Evolutionary conservation across 139 green algal genomes (phyloP), one percentile per base, ranked within the genome.

Genomic region (Chlorella sp.): DNA sequence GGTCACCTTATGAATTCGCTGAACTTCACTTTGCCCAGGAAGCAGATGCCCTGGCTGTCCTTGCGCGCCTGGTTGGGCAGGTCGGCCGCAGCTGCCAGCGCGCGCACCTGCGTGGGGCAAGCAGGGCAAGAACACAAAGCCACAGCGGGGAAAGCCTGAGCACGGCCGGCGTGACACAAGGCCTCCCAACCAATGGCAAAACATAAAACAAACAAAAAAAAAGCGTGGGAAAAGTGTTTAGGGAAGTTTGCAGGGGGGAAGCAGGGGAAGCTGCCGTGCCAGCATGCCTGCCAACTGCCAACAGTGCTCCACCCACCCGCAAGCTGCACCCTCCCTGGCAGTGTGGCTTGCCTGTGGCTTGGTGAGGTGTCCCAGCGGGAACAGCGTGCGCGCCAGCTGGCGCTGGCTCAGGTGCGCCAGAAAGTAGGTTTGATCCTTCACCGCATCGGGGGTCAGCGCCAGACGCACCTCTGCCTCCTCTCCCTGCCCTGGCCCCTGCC

Each of bases 31-130:
- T 99, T 99, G 61, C 98, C 98, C 53, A 99, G 94, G 90, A 99
- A 99, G 94, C 98, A 99, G 81, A 99, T 99, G 69, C 98, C 98
- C 93, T 99, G 98, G 91, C 94, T 97, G 94, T 99, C 98, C 88
- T 97, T 98, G 42, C 98, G 94, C 22, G 89, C 90, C 87, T 95
- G 91, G 85, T 97, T 99, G 61, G 98, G 96, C 64, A 99, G 95
- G 34, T 94, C 90, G 1, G 89, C 91, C 1, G 79, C 90, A 12
- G 97, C 97, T 12, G 98, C 98, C 48, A 98, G 93, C 40, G 90
- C 64, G 12, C 96, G 92, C 7, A 98, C 96, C 92, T 96, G 90
- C 19, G 16, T 11, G 22, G 39, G 21, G 34, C 4, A 28, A 28
- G 21, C 15, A n/a, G 40, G 0, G 57, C n/a, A 36, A 37, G 1